Evolutionary conservation across 345 rosid genomes (phyloP), one percentile per base, ranked within the genome.

Genomic region (Passiflora organensis): DNA sequence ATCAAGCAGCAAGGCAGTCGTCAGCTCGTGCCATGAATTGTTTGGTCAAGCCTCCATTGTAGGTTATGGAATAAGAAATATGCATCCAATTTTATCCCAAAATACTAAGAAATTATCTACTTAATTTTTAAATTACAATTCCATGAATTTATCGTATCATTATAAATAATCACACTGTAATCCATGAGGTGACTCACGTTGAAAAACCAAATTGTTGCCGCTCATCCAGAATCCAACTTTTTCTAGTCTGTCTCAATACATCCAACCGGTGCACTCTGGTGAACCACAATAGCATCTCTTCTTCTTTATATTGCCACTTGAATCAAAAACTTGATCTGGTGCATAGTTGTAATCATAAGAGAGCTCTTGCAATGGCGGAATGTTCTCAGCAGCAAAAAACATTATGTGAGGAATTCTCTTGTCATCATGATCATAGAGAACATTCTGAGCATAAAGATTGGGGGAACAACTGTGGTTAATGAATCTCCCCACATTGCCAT

Each of bases 401-500:
- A 93, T 89, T 58, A 93, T 77, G 60, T 84, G 99, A 56, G 95
- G 95, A 53, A 86, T 75, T 63, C 89, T 83, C 63, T 58, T 69
- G 73, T 82, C 89, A 11, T 68, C 82, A 0, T 83, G 95, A 60
- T 89, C 99, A 59, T 75, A 86, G 53, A 93, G 79, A 25, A 93
- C 87, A 53, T 84, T 76, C 52, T 89, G 99, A 2, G 99, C 97
- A 48, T 93, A 89, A 34, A 89, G 76, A 69, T 89, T 93, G 1
- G 97, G 99, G 0, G 96, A 84, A 70, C 95, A 93, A 49, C 96
- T 81, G 53, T 93, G 95, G 78, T 93, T 93, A 50, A 93, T 73
- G 50, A 93, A 84, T 62, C 99, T 84, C 55, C 97, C 95, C 1
- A 89, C 48, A 32, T 84, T 86, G 11, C 94, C 97, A 66, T 45